Evolutionary conservation across 139 green algal species (phyloP), one percentile per base, ranked within the genome.

Genomic region (Chlamydomonas sp.): DNA sequence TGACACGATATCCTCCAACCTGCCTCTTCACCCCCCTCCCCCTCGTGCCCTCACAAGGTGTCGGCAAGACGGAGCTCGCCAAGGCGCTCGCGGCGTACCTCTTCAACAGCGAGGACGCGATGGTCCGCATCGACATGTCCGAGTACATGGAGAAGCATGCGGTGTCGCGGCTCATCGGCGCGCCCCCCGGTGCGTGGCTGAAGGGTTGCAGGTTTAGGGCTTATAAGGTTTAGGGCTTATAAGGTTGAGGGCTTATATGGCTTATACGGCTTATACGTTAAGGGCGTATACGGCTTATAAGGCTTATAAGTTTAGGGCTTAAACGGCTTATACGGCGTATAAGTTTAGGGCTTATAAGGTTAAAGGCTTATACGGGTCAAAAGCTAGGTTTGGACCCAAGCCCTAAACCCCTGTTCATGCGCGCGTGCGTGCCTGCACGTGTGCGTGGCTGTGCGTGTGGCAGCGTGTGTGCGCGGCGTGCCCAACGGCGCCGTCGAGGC

Each of bases 91-190:
- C 93, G 0, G 73, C 78, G 28, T 90, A 89, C 72, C 74, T 96
- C 67, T 96, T 96, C 83, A 87, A 94, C 81, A 88, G 76, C 49
- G 89, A 96, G 74, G 82, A 91, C 13, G 82, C 86, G 10, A 79
- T 92, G 49, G 69, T 82, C 34, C 73, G 80, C 1, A 74, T 86
- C 47, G 80, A 86, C 65, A 86, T 86, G 80, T 65, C 26, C 16
- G 80, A 86, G 88, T 96, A 96, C 83, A 97, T 97, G 91, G 91
- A 96, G 87, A 94, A 96, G 83, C 90, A 97, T 81, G 88, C 73
- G 1, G 91, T 97, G 26, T 81, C 61, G 35, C 64, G 90, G 6
- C 84, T 97, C 10, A 85, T 97, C 3, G 91, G 91, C 29, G 93
- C 93, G 13, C 93, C 94, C 2, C 94, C 94, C 0, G 94, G n/a